These are phyloP conservation scores for Mycena haematopus DNA, from an alignment of 768 basidiomycete genomes.

Conservation along the genomic window DNA sequence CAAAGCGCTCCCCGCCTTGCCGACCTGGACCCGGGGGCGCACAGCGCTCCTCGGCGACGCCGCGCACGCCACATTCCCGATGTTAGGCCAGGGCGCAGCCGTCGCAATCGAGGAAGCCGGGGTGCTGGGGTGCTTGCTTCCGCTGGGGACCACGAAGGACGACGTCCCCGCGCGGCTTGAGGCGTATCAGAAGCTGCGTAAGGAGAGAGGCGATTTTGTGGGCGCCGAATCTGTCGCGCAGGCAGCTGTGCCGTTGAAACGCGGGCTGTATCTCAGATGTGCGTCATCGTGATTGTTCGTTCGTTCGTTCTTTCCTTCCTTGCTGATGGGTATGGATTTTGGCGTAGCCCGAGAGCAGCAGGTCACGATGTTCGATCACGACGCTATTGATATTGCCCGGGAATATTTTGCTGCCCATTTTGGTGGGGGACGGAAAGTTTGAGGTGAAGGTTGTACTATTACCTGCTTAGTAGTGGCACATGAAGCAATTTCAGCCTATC, in stretches of 20 bases:
- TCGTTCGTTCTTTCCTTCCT: not conserved
- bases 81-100: slow-evolving; percentile 34
- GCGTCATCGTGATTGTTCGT: no score
- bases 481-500: no score
- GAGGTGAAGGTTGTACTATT: no score
- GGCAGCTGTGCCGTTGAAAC: slow-evolving; percentile 11
- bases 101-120: slow-evolving; percentile 35
- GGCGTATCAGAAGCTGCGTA: slow-evolving; percentile 22
- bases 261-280: slow-evolving; percentile 14
- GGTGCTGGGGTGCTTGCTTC: slow-evolving; percentile 17
- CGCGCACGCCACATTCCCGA: slow-evolving; percentile 35
- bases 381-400: slow-evolving; percentile 6
- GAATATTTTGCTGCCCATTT: slow-evolving; percentile 18
- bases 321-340: not conserved
- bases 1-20: slow-evolving; percentile 13
- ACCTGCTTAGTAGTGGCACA: no score
- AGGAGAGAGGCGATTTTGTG: slow-evolving; percentile 23
- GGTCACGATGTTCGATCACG: not conserved
- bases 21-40: slow-evolving; percentile 23
- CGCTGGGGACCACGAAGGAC: slow-evolving; percentile 8
- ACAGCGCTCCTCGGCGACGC: slow-evolving; percentile 21
- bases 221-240: slow-evolving; percentile 20
- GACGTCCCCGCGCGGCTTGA: slow-evolving; percentile 18
- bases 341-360: slow-evolving; percentile 18
- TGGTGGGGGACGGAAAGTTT: not conserved